Conservation (phyloP, 345 rosid genomes). For the Hirschfeldia incana region DNA sequence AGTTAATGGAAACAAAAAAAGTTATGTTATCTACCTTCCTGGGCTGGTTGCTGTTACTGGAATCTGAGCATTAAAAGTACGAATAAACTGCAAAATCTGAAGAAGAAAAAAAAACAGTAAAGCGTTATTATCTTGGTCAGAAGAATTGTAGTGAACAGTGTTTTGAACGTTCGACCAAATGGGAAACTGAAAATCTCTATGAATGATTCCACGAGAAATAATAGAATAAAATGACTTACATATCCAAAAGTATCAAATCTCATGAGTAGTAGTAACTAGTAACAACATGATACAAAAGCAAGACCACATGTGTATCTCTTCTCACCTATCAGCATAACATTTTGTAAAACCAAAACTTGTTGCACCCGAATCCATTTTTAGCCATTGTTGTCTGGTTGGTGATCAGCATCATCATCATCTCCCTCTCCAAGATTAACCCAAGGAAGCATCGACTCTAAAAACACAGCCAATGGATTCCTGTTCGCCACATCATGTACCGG, state of each 20-base stretch:
- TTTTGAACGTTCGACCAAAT: too few relatives aligned
- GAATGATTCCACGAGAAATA: too few relatives aligned
- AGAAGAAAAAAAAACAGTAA: slow-evolving; percentile 21
- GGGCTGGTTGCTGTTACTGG: slow-evolving; percentile 60
- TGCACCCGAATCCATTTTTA: not conserved
- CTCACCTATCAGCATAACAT: not conserved
- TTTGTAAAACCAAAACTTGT: slow-evolving; percentile 7
- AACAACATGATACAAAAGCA: not conserved
- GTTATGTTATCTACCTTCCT: slow-evolving; percentile 47
- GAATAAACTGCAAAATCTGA: slow-evolving; percentile 86
- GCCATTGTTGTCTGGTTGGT: slow-evolving; percentile 49
- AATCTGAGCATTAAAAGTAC: slow-evolving; percentile 69
- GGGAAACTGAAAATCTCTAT: too few relatives aligned
- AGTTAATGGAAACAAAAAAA: not conserved
- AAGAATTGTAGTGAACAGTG: too few relatives aligned
- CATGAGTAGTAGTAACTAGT: too few relatives aligned
- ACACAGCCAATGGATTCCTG: slow-evolving; percentile 59
- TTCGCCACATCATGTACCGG: slow-evolving; percentile 56
- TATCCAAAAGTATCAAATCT: too few relatives aligned
- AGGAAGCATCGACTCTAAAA: slow-evolving; percentile 79
- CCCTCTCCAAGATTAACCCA: slow-evolving; percentile 61
- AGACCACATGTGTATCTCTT: slow-evolving; percentile 5
- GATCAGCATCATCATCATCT: slow-evolving; percentile 31
- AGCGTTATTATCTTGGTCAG: not conserved
- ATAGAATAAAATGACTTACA: too few relatives aligned